Percentiles rank a stretch among this genome's conserved stretches.
Evolutionary conservation across 179 eudicot species (phyloP).

Genomic region (Camellia oleifera): DNA sequence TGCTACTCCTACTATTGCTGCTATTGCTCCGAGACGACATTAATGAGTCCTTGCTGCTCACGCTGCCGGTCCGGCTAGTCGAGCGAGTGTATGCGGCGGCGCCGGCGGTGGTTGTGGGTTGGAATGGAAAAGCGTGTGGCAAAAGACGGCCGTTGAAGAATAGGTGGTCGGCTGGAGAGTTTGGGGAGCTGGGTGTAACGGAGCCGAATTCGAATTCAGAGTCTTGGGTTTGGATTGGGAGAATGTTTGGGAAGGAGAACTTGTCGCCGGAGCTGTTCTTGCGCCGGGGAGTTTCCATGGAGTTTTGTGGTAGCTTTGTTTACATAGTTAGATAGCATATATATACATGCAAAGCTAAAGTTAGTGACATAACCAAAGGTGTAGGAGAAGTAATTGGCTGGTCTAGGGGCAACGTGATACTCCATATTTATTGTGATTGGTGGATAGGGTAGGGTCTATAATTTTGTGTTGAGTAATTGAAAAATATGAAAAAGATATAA

Average conservation of each 20-base stretch:
- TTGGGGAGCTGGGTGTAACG: constrained; percentile 34
- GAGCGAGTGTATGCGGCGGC: constrained; percentile 28
- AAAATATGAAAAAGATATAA: no score
- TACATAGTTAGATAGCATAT: neutral
- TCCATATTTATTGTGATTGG: no score
- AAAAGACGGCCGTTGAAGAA: constrained; percentile 42
- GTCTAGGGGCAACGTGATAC: no score
- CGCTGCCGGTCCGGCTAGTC: constrained; percentile 60
- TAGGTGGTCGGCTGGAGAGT: constrained; percentile 49
- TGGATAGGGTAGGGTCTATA: no score
- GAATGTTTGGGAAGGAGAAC: constrained; percentile 36
- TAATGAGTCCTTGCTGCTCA: constrained; percentile 51
- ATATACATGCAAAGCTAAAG: constrained; percentile 10
- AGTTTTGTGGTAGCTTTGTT: neutral
- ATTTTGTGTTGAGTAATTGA: no score
- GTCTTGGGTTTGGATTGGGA: constrained; percentile 11
- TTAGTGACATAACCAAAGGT: neutral
- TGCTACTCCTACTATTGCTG: constrained; percentile 50
- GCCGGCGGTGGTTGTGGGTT: constrained; percentile 9
- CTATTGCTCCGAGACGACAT: constrained; percentile 67
- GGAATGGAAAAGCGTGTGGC: constrained; percentile 35
- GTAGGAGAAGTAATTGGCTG: no score
- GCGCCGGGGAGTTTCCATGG: constrained; percentile 22
- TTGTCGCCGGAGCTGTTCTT: constrained; percentile 35
- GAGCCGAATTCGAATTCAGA: constrained; percentile 55